A percentile compares a stretch with the other conserved stretches of the same genome.
These are phyloP conservation scores for Colletotrichum chrysophilum DNA, from an alignment of 2,329 filamentous ascomycete species.

Conservation along the genomic window DNA sequence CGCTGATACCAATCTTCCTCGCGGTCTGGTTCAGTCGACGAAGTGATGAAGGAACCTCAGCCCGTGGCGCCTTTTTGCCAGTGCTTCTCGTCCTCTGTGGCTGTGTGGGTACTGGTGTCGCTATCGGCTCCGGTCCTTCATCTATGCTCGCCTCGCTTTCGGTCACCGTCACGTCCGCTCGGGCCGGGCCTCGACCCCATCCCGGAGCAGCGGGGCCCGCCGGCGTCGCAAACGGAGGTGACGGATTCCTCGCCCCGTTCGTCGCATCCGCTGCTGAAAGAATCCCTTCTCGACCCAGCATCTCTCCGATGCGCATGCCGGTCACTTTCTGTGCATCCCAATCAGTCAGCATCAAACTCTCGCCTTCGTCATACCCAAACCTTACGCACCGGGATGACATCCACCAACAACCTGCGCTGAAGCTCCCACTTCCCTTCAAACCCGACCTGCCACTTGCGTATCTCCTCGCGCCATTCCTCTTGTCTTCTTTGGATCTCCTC, in stretches of 20 bases:
- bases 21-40: background rate
- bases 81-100: background rate
- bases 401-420: conserved; percentile 1
- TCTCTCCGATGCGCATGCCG: background rate
- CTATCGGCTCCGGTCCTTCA: background rate
- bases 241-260: background rate
- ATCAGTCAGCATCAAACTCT: background rate
- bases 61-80: background rate
- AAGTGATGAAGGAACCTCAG: background rate
- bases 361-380: background rate
- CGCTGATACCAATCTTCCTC: background rate
- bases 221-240: background rate
- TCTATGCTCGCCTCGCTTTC: background rate
- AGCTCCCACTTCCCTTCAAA: background rate
- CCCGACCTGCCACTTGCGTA: background rate
- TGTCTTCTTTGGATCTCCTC: background rate
- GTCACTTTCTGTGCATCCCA: background rate
- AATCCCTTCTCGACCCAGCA: no score
- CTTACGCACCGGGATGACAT: background rate
- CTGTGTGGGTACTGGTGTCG: background rate
- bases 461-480: background rate
- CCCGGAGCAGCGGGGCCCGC: background rate
- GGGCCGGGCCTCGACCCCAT: background rate
- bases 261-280: background rate
- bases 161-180: background rate